Base-by-base conservation (phyloP, 176 grass and related monocot genomes). In the Chrysopogon serrulatus region DNA sequence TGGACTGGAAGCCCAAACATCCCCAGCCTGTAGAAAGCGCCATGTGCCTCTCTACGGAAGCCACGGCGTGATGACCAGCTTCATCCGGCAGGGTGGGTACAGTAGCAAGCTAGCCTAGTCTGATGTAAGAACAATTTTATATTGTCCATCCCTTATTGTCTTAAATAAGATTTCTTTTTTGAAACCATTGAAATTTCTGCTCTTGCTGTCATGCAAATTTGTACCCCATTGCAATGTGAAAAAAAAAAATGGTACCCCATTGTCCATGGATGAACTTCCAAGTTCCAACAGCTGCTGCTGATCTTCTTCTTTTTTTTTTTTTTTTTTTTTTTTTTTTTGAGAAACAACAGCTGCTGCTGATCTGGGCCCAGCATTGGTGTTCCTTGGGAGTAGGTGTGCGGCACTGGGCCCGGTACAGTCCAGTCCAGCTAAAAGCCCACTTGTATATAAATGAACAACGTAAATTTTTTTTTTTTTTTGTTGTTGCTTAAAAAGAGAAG, bases 171-270 rank as follows among this genome's bases (percentile, higher is more conserved):
- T n/a, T 35, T 10, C 11, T 23, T 11, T 53, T 53, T 74, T n/a
- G 5, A 28, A 53, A 53, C 36, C 35, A 74, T 68, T 88, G 59
- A 88, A 18, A 27, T 33, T 17, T 41, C 67, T 27, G 72, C 36
- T 67, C 79, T 82, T 86, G 83, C 65, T 86, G 83, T n/a, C 42
- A 23, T 40, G 36, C 69, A 76, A 41, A 76, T 45, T 45, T 84
- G 47, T 64, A 61, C 15, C n/a, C n/a, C n/a, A n/a, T n/a, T n/a
- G n/a, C n/a, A n/a, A n/a, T n/a, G n/a, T n/a, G n/a, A n/a, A n/a
- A n/a, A n/a, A n/a, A n/a, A n/a, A n/a, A n/a, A n/a, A n/a, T n/a
- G n/a, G n/a, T n/a, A n/a, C n/a, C n/a, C 10, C 41, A 31, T 60
- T 77, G 51, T 1, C 65, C 45, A 80, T 53, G 66, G 45, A 23